These are phyloP conservation scores for Eucalyptus dawsonii DNA, from an alignment of 345 rosid genomes.

Conservation along the genomic window DNA sequence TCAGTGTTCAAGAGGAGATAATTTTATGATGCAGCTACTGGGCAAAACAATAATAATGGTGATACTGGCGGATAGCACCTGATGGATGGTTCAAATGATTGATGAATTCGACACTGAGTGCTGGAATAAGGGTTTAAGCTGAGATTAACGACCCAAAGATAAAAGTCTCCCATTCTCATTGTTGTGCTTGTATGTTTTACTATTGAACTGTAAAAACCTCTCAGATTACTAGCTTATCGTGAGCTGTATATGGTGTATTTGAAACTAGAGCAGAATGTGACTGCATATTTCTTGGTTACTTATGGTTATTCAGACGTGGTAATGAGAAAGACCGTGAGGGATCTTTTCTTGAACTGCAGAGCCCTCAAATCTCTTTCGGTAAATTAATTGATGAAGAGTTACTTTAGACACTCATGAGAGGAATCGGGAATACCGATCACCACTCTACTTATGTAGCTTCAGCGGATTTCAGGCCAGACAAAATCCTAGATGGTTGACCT, in stretches of 20 bases:
- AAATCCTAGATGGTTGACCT: neutral
- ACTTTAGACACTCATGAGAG: neutral
- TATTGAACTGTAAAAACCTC: neutral
- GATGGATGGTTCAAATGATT: neutral
- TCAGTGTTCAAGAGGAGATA: slow-evolving; percentile 76
- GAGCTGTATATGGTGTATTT: neutral
- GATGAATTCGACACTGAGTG: neutral
- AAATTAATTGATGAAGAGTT: neutral
- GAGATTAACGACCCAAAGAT: neutral
- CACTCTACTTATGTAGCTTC: neutral
- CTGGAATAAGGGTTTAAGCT: neutral
- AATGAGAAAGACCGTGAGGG: neutral
- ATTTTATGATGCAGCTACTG: slow-evolving; percentile 25
- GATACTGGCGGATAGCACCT: neutral
- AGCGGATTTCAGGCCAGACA: neutral
- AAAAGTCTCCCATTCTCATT: neutral
- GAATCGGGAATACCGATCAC: neutral
- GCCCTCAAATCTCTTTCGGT: neutral
- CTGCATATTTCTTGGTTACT: neutral
- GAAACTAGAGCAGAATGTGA: neutral
- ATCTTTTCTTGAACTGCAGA: neutral
- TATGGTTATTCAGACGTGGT: neutral
- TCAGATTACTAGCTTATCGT: neutral
- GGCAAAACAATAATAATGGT: neutral
- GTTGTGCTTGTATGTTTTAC: neutral